Base-by-base conservation (phyloP, 441 rosid species). In the Viola pubescens region DNA sequence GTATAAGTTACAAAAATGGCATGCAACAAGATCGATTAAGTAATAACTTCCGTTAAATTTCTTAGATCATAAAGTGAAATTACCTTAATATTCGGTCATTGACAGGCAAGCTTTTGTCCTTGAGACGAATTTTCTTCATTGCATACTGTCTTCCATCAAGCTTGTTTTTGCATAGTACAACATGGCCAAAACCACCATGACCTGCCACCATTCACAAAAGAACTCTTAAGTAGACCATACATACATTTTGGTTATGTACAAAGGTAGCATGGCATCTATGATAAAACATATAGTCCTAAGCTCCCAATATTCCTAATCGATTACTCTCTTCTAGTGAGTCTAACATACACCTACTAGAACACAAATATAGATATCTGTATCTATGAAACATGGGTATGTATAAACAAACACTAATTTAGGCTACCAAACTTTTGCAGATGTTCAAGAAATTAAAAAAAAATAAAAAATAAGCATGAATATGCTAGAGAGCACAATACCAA, bases 131-230 rank as follows among this genome's bases (percentile, higher is more conserved):
- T 80, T 94, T 94, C 84, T 94, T 94, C 65, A 94, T 86, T 4
- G 99, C 99, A 77, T 94, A 94, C 54, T 94, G 97, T 67, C 99
- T 89, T 69, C 99, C 99, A 74, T 94, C 99, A 66, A 94, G 75
- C 76, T 94, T 94, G 78, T 94, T 94, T 84, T 89, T 88, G 79
- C 99, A 89, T 52, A 94, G 70, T 6, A 94, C 91, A 68, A 94
- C 99, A 65, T 83, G 95, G 50, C 95, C 99, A 61, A 90, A 94
- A 71, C 96, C 96, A 61, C 99, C 99, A 73, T 88, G 99, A 57
- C 99, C 99, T 94, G 73, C 67, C 45, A 62, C 54, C 58, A 75
- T 47, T 48, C 40, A 44, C 19, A 58, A 48, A 51, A 44, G 57
- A 68, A 65, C 54, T 60, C 42, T 61, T 65, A 56, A 55, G 49